Evolutionary conservation across 495 filamentous ascomycete species (phyloP).

Genomic region (Podospora fimiseda): DNA sequence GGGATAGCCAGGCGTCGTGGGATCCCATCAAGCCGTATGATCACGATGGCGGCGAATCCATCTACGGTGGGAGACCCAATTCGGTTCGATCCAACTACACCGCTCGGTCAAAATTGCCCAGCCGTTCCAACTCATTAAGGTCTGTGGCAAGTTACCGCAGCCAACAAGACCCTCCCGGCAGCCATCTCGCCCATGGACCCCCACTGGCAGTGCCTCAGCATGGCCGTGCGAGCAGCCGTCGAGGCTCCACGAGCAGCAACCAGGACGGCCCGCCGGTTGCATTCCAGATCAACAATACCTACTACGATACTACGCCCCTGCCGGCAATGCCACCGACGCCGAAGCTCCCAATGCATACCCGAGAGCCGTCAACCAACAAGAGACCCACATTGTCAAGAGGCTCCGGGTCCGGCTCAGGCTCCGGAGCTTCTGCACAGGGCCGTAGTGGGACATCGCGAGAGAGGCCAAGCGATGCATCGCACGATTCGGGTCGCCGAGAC

Average conservation of each 20-base stretch:
- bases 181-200: not conserved
- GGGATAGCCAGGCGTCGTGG: constrained; percentile 8
- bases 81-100: constrained; percentile 1
- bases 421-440: not conserved
- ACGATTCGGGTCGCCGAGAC: not conserved
- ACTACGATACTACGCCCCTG: constrained; percentile 19
- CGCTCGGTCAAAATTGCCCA: constrained; percentile 4
- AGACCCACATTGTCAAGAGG: not conserved
- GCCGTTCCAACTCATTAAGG: constrained; percentile 10
- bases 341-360: not conserved
- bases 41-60: not conserved
- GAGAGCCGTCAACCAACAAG: not conserved
- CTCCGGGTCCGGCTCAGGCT: not conserved
- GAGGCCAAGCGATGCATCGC: not conserved
- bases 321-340: not conserved
- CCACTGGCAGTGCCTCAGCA: constrained; percentile 1
- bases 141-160: constrained; percentile 5
- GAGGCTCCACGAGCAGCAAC: constrained; percentile 3
- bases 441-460: not conserved
- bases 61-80: not conserved
- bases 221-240: constrained; percentile 11
- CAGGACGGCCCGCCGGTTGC: not conserved
- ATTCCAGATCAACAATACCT: constrained; percentile 15
- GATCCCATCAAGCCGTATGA: constrained; percentile 2
- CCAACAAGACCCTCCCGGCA: not conserved